These are phyloP conservation scores for Suhomyces wounanorum DNA, from an alignment of 1,139 yeast species.

Conservation along the genomic window DNA sequence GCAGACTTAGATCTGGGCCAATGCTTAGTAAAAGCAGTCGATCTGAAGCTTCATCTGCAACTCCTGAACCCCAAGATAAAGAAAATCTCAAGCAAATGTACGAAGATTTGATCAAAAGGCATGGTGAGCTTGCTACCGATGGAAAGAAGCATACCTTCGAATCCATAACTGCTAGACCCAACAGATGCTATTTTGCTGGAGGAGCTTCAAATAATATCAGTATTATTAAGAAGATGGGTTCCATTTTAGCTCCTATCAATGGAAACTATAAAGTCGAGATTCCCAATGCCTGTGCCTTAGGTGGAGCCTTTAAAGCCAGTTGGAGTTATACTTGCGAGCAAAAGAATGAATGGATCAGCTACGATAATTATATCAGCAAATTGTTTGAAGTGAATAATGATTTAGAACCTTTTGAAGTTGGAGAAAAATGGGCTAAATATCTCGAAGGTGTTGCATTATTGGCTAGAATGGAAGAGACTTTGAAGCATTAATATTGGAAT, in stretches of 20 bases:
- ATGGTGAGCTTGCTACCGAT: slow-evolving; percentile 50
- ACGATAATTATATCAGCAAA: slow-evolving; percentile 43
- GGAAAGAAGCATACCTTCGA: slow-evolving; percentile 46
- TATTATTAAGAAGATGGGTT: slow-evolving; percentile 67
- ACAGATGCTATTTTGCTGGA: slow-evolving; percentile 78
- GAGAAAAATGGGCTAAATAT: slow-evolving; percentile 50
- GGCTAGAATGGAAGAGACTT: slow-evolving; percentile 46
- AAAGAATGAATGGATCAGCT: slow-evolving; percentile 36
- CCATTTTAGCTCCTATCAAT: slow-evolving; percentile 61
- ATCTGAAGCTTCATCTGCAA: slow-evolving; percentile 2
- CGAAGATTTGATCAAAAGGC: slow-evolving; percentile 28
- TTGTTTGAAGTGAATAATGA: slow-evolving; percentile 48
- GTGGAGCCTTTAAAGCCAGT: slow-evolving; percentile 89
- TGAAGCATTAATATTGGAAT: slow-evolving; percentile 22
- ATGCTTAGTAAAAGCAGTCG: slow-evolving; percentile 39
- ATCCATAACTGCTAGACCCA: slow-evolving; percentile 59
- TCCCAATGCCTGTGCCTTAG: slow-evolving; percentile 90
- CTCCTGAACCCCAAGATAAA: slow-evolving; percentile 9
- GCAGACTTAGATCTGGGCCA: slow-evolving; percentile 78
- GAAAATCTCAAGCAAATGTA: slow-evolving; percentile 21
- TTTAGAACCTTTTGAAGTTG: slow-evolving; percentile 43
- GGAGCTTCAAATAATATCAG: slow-evolving; percentile 78
- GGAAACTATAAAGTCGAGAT: slow-evolving; percentile 76
- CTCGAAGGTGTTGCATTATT: slow-evolving; percentile 53
- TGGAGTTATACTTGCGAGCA: slow-evolving; percentile 57